A percentile compares a stretch with the other conserved stretches of the same genome.
phyloP scores from a whole-genome alignment of 257 asterid species.

The Capsicum chinense region DNA sequence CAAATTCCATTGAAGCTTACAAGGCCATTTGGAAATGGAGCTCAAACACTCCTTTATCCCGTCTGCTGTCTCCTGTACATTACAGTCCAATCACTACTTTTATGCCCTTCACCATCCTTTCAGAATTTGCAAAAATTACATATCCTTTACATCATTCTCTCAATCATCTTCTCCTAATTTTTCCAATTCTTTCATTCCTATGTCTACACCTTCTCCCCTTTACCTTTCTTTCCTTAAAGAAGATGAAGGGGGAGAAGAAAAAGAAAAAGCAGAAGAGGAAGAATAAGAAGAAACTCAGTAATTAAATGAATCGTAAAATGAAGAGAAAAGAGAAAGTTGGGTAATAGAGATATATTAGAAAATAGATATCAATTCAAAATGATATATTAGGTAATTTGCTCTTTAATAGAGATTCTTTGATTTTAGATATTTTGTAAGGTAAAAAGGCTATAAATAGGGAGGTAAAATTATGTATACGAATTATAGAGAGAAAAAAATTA shows the following conservation, averaged over 20 bases:
- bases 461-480: no score
- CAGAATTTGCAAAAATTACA: background rate
- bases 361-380: no score
- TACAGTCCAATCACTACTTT: constrained; percentile 30
- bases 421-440: no score
- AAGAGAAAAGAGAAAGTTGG: no score
- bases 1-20: background rate
- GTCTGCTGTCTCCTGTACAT: constrained; percentile 40
- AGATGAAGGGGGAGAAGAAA: constrained; percentile 31
- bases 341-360: no score
- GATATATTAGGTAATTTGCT: no score
- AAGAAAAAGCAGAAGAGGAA: background rate
- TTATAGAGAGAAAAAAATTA: no score
- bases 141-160: constrained; percentile 32
- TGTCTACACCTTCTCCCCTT: constrained; percentile 41
- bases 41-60: background rate
- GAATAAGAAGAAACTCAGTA: constrained; percentile 22
- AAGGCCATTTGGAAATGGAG: constrained; percentile 30
- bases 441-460: no score
- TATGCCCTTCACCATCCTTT: constrained; percentile 35
- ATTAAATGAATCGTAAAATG: background rate
- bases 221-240: constrained; percentile 70
- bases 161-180: constrained; percentile 40
- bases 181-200: constrained; percentile 41
- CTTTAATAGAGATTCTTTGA: no score